These are phyloP conservation scores for Trichosanthes cucumerina DNA, from an alignment of 306 rosid species.

Conservation along the genomic window DNA sequence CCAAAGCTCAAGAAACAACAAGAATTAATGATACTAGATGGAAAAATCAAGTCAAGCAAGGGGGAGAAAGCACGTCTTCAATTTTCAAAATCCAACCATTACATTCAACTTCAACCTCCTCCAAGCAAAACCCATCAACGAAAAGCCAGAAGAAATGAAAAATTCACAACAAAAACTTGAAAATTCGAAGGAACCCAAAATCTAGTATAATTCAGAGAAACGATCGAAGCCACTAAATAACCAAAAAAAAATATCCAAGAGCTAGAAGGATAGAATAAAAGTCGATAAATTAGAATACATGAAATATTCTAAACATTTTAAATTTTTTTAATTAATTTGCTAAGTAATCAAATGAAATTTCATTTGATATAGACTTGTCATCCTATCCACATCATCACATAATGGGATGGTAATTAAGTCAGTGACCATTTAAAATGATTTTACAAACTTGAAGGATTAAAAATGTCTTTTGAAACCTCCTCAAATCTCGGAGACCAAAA, in stretches of 20 bases:
- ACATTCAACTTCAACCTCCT: conserved; percentile 9
- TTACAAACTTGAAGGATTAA: no score
- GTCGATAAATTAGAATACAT: no score
- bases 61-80: background rate
- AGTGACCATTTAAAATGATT: no score
- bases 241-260: background rate
- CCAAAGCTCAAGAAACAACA: background rate
- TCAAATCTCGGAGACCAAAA: no score
- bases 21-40: background rate
- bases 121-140: background rate
- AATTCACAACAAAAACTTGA: background rate
- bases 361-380: no score
- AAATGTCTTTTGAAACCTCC: no score
- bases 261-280: no score
- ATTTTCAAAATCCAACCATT: conserved; percentile 11
- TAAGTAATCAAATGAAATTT: no score
- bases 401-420: no score
- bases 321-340: no score
- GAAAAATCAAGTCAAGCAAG: background rate
- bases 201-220: conserved; percentile 7
- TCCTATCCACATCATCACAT: no score
- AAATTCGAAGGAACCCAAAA: background rate
- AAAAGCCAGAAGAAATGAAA: background rate
- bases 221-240: background rate
- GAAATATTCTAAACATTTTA: no score